Base-by-base conservation (phyloP, 306 rosid genomes). In the Mimosa pudica region DNA sequence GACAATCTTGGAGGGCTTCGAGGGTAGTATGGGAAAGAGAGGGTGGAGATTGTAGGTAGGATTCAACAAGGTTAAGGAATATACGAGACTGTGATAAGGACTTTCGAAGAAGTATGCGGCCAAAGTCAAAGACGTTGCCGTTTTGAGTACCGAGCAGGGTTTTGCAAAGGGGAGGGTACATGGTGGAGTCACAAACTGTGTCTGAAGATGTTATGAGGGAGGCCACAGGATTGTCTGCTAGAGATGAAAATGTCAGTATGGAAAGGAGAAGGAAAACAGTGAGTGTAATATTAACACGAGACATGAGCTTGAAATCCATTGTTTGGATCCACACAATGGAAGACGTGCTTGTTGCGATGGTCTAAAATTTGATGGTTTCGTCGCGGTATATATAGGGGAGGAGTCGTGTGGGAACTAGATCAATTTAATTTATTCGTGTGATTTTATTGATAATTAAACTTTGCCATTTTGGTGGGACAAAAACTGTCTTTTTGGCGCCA, bases 1-100 rank as follows among this genome's bases (percentile, higher is more conserved):
- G 72, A 36, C 98, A 94, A 77, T 94, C 98, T 57, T 89, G 79
- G 2, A 94, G 91, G n/a, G 98, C 96, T 0, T 90, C 74, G 16
- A 85, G 54, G 1, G 97, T 87, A 30, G 84, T n/a, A 18, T 76
- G 80, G 8, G 96, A 90, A 62, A 86, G 73, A 2, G 82, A 62
- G 2, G 82, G 74, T 0, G 79, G 58, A 1, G 52, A 3, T 2
- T 70, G 62, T 24, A 94, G 89, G 71, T 85, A 75, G 16, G 86
- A 86, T 33, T 89, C 77, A 5, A 94, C 61, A 1, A 62, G 18
- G 58, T 12, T 61, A 12, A 74, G 24, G 76, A 94, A 94, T 6
- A 84, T 88, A 8, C 86, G 82, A 6, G 92, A 85, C 42, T 90
- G 93, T 3, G 92, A 86, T 11, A 89, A 14, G 6, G 97, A 90